Base-by-base conservation (phyloP, 495 filamentous ascomycete species). In the Xylaria venustula region DNA sequence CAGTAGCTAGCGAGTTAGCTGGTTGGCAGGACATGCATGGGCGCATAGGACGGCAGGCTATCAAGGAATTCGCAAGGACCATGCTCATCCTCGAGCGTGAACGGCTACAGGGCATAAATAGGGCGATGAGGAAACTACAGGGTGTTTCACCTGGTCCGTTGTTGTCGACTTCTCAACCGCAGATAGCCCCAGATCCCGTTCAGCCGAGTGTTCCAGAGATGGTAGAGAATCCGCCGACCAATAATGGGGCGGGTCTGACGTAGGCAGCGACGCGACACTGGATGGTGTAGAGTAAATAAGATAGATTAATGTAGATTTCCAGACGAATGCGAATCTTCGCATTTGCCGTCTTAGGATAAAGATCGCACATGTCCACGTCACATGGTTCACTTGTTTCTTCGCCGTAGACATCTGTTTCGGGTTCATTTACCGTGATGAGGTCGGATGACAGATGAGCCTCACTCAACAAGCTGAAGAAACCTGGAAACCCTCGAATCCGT, bases 21-120 rank as follows among this genome's bases (percentile, higher is more conserved):
- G 93, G 91, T 2, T 98, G 93, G 89, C 90, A 96, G 66, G 91
- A 94, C 14, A 85, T 90, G 79, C 86, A 92, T 52, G 91, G 88
- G 64, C 85, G 84, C 64, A 82, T 91, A 74, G 92, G 89, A 2
- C 77, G 85, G 26, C 85, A 83, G 62, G 89, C 89, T 3, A 85
- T 97, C 37, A 83, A 80, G 61, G 83, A 89, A 15, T 85, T 96
- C 66, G 93, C 89, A 36, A 85, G 80, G 73, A 85, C 86, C 54
- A 90, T 90, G 79, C 74, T 98, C 34, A 83, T 93, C 7, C 74
- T 79, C 32, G 95, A 99, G 75, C 85, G 80, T 62, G 87, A 90
- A 70, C 81, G 91, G 60, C 77, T 96, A 54, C 90, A 93, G 65
- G 84, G 89, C 12, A 84, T 99, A 75, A 87, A 82, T 75, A 84